A percentile compares a stretch with the other conserved stretches of the same genome.
These are phyloP conservation scores for Aphanocladium album DNA, from an alignment of 2,329 filamentous ascomycete genomes.

Conservation along the genomic window DNA sequence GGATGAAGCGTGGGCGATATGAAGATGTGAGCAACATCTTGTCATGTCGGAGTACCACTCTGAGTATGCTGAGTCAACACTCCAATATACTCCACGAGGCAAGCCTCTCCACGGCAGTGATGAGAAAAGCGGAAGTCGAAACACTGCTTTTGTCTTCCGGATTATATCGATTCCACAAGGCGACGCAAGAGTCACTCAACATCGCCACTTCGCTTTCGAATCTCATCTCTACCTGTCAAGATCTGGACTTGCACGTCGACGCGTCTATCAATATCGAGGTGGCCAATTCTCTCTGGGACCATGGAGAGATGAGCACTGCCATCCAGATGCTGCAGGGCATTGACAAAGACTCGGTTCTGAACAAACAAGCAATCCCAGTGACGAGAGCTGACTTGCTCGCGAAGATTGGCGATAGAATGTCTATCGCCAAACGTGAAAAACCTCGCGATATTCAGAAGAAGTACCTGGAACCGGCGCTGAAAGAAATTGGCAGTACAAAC, in stretches of 20 bases:
- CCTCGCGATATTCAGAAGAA: constrained; percentile 83
- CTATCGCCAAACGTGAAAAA: constrained; percentile 83
- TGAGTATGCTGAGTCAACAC: constrained; percentile 73
- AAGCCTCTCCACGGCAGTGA: constrained; percentile 56
- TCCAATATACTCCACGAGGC: constrained; percentile 56
- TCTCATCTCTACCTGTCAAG: constrained; percentile 63
- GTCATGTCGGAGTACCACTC: constrained; percentile 75
- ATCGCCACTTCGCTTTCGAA: constrained; percentile 78
- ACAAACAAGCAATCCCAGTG: constrained; percentile 65
- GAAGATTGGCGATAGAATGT: constrained; percentile 82
- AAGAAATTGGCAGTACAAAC: constrained; percentile 65
- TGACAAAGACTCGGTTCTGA: constrained; percentile 52
- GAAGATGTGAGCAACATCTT: constrained; percentile 75
- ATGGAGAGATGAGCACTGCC: constrained; percentile 82
- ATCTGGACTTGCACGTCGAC: constrained; percentile 70
- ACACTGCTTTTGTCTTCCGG: constrained; percentile 70
- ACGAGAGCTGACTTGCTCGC: constrained; percentile 76
- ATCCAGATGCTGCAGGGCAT: constrained; percentile 83
- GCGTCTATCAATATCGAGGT: constrained; percentile 75
- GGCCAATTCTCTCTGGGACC: constrained; percentile 88
- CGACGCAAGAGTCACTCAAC: constrained; percentile 80
- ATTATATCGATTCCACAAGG: constrained; percentile 73
- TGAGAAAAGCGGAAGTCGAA: constrained; percentile 68
- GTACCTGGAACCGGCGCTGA: constrained; percentile 79
- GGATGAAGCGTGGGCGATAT: constrained; percentile 80